Conservation (phyloP, 768 basidiomycete genomes). For the Boletus coccyginus region DNA sequence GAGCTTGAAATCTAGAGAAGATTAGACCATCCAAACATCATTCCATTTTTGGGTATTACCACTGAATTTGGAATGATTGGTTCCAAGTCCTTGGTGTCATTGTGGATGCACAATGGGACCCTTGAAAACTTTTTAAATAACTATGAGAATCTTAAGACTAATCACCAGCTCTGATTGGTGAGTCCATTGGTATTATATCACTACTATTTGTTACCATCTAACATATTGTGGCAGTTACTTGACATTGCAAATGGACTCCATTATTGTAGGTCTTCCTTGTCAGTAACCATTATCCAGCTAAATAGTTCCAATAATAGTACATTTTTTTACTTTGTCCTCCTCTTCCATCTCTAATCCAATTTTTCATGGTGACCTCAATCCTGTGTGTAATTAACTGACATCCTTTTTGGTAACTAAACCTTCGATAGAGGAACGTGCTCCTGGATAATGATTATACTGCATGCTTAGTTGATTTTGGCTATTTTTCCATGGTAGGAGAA, state of each 20-base stretch:
- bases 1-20: slow-evolving; percentile 1
- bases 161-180: not conserved
- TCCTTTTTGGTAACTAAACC: not conserved
- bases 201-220: too few species aligned
- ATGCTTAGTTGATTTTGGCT: not conserved
- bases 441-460: not conserved
- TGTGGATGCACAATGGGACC: not conserved
- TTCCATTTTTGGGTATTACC: not conserved
- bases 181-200: not conserved
- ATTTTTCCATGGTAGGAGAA: not conserved
- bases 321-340: not conserved
- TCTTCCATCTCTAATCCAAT: not conserved
- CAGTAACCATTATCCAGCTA: not conserved
- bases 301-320: not conserved
- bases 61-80: not conserved
- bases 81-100: not conserved
- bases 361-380: slow-evolving; percentile 1
- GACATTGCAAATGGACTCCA: not conserved
- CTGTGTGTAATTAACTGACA: not conserved
- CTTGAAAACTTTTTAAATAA: not conserved
- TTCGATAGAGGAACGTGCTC: not conserved
- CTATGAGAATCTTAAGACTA: not conserved
- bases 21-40: not conserved
- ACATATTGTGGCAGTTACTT: not conserved
- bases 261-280: not conserved